Percentiles rank a stretch among this genome's conserved stretches.
Evolutionary conservation across 371 early-diverging fungal species (phyloP).

Genomic region (Chytridium lagenaria): DNA sequence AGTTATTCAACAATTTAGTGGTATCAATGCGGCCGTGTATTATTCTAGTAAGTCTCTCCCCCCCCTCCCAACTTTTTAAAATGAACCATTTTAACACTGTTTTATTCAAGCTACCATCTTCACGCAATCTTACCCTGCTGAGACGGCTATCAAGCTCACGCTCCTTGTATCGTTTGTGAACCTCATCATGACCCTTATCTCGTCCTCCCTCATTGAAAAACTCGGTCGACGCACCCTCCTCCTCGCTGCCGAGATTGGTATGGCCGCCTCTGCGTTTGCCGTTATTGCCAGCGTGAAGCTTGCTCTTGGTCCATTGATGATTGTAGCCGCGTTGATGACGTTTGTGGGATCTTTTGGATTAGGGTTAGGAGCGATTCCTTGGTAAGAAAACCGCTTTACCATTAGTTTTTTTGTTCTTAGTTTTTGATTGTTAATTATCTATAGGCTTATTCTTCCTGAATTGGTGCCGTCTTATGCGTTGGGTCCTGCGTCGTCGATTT

Average conservation of each 20-base stretch:
- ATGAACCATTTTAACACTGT: not conserved
- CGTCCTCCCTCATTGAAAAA: slow-evolving; percentile 79
- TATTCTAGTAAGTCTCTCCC: slow-evolving; percentile 63
- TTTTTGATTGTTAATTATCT: not conserved
- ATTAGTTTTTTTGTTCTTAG: not conserved
- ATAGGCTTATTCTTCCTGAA: slow-evolving; percentile 55
- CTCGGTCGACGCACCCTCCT: slow-evolving; percentile 82
- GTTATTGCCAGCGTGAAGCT: slow-evolving; percentile 56
- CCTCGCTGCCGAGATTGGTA: slow-evolving; percentile 66
- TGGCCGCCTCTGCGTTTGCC: slow-evolving; percentile 55
- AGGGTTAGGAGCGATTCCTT: slow-evolving; percentile 83
- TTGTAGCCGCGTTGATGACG: slow-evolving; percentile 73
- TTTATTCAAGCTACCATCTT: slow-evolving; percentile 44
- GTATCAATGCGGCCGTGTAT: slow-evolving; percentile 89
- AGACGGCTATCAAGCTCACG: slow-evolving; percentile 51
- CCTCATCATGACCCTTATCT: slow-evolving; percentile 72
- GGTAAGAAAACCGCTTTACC: slow-evolving; percentile 21
- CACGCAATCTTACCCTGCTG: slow-evolving; percentile 54
- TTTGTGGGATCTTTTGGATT: slow-evolving; percentile 83
- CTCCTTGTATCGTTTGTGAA: slow-evolving; percentile 64
- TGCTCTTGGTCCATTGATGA: slow-evolving; percentile 59
- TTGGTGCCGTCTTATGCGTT: slow-evolving; percentile 47
- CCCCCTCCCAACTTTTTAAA: not conserved
- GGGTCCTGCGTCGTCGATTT: slow-evolving; percentile 42
- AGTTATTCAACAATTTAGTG: slow-evolving; percentile 82